Evolutionary conservation across 768 basidiomycete genomes (phyloP), one percentile per base, ranked within the genome.

Genomic region (Pisolithus orientalis): DNA sequence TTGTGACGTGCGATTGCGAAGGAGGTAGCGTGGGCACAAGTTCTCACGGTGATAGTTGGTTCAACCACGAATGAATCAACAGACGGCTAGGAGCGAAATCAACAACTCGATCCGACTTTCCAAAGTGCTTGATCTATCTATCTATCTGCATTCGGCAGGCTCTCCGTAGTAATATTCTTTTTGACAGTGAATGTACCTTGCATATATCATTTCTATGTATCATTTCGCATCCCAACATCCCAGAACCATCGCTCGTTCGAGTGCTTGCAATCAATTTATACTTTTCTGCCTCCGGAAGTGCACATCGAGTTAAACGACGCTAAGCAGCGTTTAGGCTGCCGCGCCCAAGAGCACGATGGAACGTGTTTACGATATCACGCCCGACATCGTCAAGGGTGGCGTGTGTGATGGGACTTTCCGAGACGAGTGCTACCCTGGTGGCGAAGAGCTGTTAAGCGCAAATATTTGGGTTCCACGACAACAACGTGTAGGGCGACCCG

Each of bases 1-100:
- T 55, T 82, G 58, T 80, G 68, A 61, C 28, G 29, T 49, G 51
- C 14, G 50, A 42, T 17, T 16, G 17, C 25, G 28, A 17, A 28
- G 7, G 14, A 4, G 13, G 28, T 39, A 38, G 24, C 16, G 11
- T 16, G 32, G 44, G 32, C 38, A 14, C 13, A 13, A 34, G n/a
- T 57, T 64, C 59, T 38, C 54, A 56, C 55, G 37, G 45, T 44
- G 56, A 53, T 11, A 16, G 21, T 29, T 44, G 25, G 21, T 32
- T 32, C 31, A 32, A 32, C 31, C 6, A 27, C 44, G 44, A 28
- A 21, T 21, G 21, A 6, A 45, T 45, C 44, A 31, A 17, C 44
- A 28, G n/a, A 24, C 43, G 54, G 52, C 51, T 60, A 51, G 53
- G 50, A 44, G 37, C 17, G 27, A 28, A 46, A 46, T 32, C 24